A percentile compares a stretch with the other conserved stretches of the same genome.
These are phyloP conservation scores for Solanum phureja DNA, from an alignment of 257 asterid genomes.

Conservation along the genomic window DNA sequence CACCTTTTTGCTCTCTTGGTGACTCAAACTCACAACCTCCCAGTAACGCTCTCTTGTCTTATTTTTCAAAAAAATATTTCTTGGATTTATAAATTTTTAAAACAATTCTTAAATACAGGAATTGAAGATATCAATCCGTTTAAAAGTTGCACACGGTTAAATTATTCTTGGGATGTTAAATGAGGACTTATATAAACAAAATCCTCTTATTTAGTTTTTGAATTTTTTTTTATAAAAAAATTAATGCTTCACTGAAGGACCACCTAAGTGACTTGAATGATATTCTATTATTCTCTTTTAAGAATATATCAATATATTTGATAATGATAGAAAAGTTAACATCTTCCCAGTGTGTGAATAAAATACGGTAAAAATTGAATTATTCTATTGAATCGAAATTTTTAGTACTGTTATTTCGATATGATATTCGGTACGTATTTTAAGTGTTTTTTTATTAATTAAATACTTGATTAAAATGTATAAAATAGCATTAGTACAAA, in stretches of 20 bases:
- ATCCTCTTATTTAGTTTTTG: neutral
- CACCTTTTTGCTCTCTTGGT: neutral
- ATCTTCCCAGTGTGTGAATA: neutral
- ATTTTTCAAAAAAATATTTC: neutral
- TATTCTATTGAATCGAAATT: neutral
- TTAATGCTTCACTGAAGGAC: neutral
- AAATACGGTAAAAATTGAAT: neutral
- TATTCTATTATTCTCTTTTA: neutral
- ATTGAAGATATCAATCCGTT: neutral
- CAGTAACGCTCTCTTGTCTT: neutral
- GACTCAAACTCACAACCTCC: neutral
- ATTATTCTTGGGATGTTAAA: neutral
- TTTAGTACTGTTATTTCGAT: neutral
- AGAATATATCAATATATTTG: neutral
- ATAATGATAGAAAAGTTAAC: neutral
- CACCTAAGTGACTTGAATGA: neutral
- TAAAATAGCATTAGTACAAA: neutral
- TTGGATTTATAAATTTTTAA: neutral
- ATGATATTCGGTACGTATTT: neutral
- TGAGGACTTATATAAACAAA: neutral
- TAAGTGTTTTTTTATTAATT: neutral
- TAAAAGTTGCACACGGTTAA: neutral
- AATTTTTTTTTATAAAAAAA: no score
- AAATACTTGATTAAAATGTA: neutral
- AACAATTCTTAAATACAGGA: neutral